These are phyloP conservation scores for Kwoniella heveanensis DNA, from an alignment of 768 basidiomycete genomes.

Conservation along the genomic window DNA sequence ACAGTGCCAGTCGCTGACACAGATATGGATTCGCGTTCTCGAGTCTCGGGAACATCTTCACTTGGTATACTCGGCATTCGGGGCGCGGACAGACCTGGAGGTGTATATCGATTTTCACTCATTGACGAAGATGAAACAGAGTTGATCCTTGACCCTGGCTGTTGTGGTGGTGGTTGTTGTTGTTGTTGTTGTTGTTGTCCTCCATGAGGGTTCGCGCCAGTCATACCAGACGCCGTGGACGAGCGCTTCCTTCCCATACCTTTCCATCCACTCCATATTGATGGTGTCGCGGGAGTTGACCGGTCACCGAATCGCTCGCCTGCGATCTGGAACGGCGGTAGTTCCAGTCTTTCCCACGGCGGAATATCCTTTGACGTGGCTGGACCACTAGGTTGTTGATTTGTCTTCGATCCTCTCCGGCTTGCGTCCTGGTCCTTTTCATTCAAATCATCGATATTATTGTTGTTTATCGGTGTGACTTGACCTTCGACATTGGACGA, in stretches of 20 bases:
- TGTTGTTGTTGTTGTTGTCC: neutral
- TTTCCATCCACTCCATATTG: conserved; percentile 39
- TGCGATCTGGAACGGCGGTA: conserved; percentile 54
- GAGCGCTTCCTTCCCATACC: conserved; percentile 33
- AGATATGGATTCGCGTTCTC: neutral
- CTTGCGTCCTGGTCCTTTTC: conserved; percentile 4
- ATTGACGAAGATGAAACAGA: neutral
- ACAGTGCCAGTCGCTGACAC: neutral
- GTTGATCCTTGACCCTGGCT: neutral
- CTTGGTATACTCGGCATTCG: conserved; percentile 17
- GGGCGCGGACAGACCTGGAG: conserved; percentile 13
- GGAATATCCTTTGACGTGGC: conserved; percentile 38
- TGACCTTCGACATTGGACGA: neutral
- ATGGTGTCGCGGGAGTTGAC: conserved; percentile 9
- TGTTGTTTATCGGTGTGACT: neutral
- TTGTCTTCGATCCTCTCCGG: neutral
- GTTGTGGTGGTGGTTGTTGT: neutral
- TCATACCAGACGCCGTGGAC: conserved; percentile 11
- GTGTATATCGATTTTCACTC: neutral
- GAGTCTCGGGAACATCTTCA: conserved; percentile 5
- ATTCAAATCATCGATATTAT: neutral
- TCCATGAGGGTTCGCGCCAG: neutral
- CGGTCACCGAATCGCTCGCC: conserved; percentile 44
- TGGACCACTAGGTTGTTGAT: neutral
- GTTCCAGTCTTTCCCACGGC: conserved; percentile 55